Conservation (phyloP, 2,329 filamentous ascomycete genomes). For the Emericellopsis atlantica region DNA sequence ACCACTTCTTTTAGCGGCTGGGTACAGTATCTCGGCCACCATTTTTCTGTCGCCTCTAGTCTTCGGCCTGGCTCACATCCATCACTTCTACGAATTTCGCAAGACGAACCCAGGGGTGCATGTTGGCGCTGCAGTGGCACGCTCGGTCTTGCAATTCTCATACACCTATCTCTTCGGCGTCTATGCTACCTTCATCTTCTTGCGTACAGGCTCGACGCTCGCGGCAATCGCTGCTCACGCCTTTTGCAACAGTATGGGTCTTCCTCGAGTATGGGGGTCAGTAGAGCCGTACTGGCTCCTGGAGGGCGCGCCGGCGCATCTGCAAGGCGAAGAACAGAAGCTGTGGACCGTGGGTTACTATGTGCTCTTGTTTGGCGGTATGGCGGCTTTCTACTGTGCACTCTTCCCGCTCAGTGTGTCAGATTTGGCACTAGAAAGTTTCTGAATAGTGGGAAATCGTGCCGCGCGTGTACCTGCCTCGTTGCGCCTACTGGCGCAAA, state of each 20-base stretch:
- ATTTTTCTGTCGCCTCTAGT: conserved; percentile 77
- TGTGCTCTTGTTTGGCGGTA: conserved; percentile 57
- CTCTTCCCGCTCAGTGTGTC: conserved; percentile 60
- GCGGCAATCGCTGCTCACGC: conserved; percentile 66
- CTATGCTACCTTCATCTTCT: conserved; percentile 79
- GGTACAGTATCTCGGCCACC: conserved; percentile 41
- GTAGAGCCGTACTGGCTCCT: conserved; percentile 42
- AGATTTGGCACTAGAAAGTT: conserved; percentile 13
- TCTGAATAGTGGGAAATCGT: conserved; percentile 10
- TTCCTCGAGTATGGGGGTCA: conserved; percentile 75
- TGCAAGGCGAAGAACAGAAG: conserved; percentile 3
- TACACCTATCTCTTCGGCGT: conserved; percentile 93
- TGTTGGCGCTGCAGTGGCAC: conserved; percentile 46
- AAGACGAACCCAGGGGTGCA: conserved; percentile 65
- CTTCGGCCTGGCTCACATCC: conserved; percentile 86
- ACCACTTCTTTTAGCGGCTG: conserved; percentile 66
- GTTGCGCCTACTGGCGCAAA: conserved; percentile 2
- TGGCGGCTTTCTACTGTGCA: conserved; percentile 55
- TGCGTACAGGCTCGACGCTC: conserved; percentile 72
- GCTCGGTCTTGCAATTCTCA: conserved; percentile 70
- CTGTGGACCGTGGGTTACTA: conserved; percentile 75
- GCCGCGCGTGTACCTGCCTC: neutral
- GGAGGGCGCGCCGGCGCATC: conserved; percentile 6
- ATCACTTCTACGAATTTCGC: conserved; percentile 93
- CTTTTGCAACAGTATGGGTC: conserved; percentile 87